Conservation (phyloP, 192 early-diverging fungal genomes). For the Mortierella hygrophila region DNA sequence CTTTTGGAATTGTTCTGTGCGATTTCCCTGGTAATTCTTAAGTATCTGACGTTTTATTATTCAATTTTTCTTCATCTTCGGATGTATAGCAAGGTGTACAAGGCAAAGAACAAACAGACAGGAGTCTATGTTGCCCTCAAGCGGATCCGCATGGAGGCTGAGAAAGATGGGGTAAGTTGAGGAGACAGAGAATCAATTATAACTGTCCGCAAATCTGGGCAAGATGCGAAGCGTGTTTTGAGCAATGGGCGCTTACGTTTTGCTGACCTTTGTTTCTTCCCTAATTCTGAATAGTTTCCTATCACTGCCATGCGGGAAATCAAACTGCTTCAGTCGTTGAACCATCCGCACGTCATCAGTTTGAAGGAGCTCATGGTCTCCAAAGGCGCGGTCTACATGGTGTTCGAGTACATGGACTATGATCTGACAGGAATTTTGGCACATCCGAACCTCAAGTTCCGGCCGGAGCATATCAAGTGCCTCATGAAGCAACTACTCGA, state of each 20-base stretch:
- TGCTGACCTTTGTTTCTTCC: background rate
- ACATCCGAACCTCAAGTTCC: conserved; percentile 78
- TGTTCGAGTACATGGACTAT: conserved; percentile 92
- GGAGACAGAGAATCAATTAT: background rate
- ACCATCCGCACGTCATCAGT: conserved; percentile 79
- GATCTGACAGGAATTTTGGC: conserved; percentile 84
- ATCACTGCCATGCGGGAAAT: conserved; percentile 92
- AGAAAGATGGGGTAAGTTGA: conserved; percentile 78
- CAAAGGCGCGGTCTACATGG: conserved; percentile 83
- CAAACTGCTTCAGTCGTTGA: conserved; percentile 76
- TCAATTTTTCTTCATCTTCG: background rate
- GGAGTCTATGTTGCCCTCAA: conserved; percentile 85
- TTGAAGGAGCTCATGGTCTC: conserved; percentile 82
- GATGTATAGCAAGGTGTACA: conserved; percentile 80
- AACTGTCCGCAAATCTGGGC: background rate
- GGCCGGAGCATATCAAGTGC: conserved; percentile 85
- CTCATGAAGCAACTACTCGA: conserved; percentile 87
- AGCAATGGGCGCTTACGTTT: background rate
- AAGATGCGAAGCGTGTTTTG: background rate
- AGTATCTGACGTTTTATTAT: background rate
- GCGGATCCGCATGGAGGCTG: conserved; percentile 83
- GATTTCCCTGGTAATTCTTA: background rate
- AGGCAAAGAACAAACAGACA: conserved; percentile 77
- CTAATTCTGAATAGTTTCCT: conserved; percentile 67
- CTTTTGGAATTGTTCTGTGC: background rate